Percentiles rank a stretch among this genome's conserved stretches.
Evolutionary conservation across 345 rosid genomes (phyloP).

Genomic region (Orychophragmus violaceus): DNA sequence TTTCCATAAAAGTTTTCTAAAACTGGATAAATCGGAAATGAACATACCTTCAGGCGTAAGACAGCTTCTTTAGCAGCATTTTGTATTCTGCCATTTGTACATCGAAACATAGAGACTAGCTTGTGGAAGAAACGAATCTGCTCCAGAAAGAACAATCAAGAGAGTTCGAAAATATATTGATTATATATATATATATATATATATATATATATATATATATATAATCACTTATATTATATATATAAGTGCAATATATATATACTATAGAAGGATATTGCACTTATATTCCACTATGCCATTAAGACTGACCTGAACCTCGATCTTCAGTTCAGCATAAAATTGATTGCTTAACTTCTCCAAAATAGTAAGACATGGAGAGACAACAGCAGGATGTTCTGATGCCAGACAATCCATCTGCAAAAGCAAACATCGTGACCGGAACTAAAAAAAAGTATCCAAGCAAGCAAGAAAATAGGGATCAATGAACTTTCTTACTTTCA

Average conservation of each 20-base stretch:
- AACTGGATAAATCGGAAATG: not conserved
- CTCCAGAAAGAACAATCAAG: slow-evolving; percentile 21
- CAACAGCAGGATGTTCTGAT: slow-evolving; percentile 47
- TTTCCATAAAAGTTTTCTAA: not conserved
- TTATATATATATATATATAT: no score
- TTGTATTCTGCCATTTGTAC: slow-evolving; percentile 50
- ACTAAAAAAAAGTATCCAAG: not conserved
- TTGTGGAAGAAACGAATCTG: slow-evolving; percentile 61
- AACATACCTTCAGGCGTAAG: slow-evolving; percentile 61
- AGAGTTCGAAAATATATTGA: not conserved
- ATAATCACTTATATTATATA: no score
- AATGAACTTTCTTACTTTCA: slow-evolving; percentile 51
- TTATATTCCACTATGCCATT: not conserved
- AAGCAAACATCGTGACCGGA: slow-evolving; percentile 18
- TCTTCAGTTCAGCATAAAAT: slow-evolving; percentile 39
- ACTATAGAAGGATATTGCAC: not conserved
- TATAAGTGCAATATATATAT: no score
- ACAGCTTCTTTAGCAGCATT: slow-evolving; percentile 67
- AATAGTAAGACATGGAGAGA: slow-evolving; percentile 58
- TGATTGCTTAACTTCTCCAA: slow-evolving; percentile 52
- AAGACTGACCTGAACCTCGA: slow-evolving; percentile 64
- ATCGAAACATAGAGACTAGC: slow-evolving; percentile 52
- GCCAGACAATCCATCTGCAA: slow-evolving; percentile 54
- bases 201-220: no score
- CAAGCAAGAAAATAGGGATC: not conserved